Evolutionary conservation across 768 basidiomycete species (phyloP).

Genomic region (Suillus subluteus): DNA sequence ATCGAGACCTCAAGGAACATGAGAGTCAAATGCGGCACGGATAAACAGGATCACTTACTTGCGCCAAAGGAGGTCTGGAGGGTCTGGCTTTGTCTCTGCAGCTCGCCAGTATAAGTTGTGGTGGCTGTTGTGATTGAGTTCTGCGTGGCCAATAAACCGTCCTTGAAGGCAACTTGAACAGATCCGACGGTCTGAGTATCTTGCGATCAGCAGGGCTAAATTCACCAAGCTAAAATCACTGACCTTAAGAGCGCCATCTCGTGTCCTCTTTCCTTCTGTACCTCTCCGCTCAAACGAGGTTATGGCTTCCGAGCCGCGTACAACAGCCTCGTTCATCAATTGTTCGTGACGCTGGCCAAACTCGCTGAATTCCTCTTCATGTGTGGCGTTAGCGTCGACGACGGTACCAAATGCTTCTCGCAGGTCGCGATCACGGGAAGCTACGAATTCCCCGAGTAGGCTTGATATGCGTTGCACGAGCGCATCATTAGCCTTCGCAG

Average conservation of each 20-base stretch:
- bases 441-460: constrained; percentile 71
- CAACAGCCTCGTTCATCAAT: constrained; percentile 44
- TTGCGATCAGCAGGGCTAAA: constrained; percentile 17
- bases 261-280: constrained; percentile 54
- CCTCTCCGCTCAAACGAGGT: constrained; percentile 47
- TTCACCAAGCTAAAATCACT: neutral
- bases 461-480: constrained; percentile 75
- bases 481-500: constrained; percentile 71
- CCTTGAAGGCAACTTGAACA: constrained; percentile 43
- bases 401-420: constrained; percentile 58
- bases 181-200: constrained; percentile 43
- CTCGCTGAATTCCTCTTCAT: constrained; percentile 50
- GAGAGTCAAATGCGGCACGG: neutral
- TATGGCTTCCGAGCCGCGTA: constrained; percentile 45
- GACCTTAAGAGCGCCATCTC: constrained; percentile 66
- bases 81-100: constrained; percentile 51
- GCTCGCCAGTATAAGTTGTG: constrained; percentile 51
- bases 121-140: constrained; percentile 49
- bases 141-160: constrained; percentile 49
- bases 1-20: constrained; percentile 53
- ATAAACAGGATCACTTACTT: constrained; percentile 15
- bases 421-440: constrained; percentile 68
- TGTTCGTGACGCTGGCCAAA: constrained; percentile 55
- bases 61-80: constrained; percentile 46
- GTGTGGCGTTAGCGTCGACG: constrained; percentile 57